Percentiles rank a stretch among this genome's conserved stretches.
Conservation (phyloP, 1,284 basidiomycete species). For the Marasmius tenuissimus region DNA sequence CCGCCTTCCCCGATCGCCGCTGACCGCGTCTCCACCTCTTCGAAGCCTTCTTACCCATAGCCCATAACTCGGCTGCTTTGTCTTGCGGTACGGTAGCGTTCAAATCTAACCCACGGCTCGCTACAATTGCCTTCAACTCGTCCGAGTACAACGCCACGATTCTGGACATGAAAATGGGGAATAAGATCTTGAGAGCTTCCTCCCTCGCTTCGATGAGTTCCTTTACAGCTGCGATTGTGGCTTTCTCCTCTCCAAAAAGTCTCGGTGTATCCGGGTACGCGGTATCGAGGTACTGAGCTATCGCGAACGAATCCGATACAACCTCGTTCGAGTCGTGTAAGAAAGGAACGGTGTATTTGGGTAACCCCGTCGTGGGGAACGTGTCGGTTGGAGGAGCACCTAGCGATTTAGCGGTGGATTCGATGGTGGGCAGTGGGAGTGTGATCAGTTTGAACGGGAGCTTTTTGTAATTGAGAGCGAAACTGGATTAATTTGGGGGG, state of each 20-base stretch:
- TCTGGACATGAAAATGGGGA: neutral
- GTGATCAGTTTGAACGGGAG: neutral
- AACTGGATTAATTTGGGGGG: neutral
- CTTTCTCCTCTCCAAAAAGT: neutral
- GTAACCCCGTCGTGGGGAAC: neutral
- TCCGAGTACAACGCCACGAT: too few relatives aligned
- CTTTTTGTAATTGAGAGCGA: neutral
- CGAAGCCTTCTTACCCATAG: neutral
- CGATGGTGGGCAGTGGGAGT: neutral
- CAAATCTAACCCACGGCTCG: too few relatives aligned
- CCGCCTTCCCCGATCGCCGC: neutral
- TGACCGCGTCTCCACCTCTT: neutral
- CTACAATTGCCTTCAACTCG: too few relatives aligned
- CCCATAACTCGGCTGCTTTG: neutral
- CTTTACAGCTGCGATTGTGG: neutral
- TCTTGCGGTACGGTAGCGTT: too few relatives aligned
- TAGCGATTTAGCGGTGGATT: neutral
- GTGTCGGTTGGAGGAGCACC: neutral
- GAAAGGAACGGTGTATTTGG: neutral
- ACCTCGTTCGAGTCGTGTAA: neutral
- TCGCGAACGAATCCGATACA: neutral
- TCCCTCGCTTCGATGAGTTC: neutral
- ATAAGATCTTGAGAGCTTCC: neutral
- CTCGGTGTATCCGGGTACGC: neutral
- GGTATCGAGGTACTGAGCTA: neutral